phyloP scores from a whole-genome alignment of 345 rosid species.

The Stellera chamaejasme region DNA sequence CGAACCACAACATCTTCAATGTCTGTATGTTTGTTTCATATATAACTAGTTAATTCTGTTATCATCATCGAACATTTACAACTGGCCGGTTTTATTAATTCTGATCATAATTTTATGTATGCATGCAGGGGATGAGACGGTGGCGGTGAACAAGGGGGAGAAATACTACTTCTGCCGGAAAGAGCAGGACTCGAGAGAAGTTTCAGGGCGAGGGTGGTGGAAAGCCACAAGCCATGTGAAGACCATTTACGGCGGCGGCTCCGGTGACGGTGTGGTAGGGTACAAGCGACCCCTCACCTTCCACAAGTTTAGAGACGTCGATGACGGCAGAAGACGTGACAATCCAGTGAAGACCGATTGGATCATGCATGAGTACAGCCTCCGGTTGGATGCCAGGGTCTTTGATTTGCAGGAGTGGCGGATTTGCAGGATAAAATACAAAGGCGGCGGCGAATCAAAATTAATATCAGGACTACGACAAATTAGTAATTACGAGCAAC shows the following conservation, averaged over 20 bases:
- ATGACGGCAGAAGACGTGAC: conserved; percentile 13
- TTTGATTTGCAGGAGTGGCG: conserved; percentile 9
- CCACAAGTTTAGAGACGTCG: conserved; percentile 20
- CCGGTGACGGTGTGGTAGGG: conserved; percentile 16
- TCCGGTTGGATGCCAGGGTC: neutral
- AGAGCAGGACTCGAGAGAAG: conserved; percentile 29
- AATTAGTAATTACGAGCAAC: too few species aligned
- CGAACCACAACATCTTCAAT: conserved; percentile 19
- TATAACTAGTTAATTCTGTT: neutral
- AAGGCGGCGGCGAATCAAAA: neutral
- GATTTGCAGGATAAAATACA: conserved; percentile 15
- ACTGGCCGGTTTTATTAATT: neutral
- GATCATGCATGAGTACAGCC: conserved; percentile 20
- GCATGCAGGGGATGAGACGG: conserved; percentile 10
- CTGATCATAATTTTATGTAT: neutral
- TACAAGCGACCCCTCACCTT: conserved; percentile 23
- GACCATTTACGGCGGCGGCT: conserved; percentile 13
- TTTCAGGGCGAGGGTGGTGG: conserved; percentile 37
- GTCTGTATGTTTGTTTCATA: conserved; percentile 1
- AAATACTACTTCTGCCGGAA: conserved; percentile 19
- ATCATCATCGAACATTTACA: neutral
- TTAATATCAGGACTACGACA: too few species aligned
- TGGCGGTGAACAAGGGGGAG: conserved; percentile 11
- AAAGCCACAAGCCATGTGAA: conserved; percentile 41
- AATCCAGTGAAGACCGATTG: conserved; percentile 15